These are phyloP conservation scores for Eutrema salsugineum DNA, from an alignment of 441 rosid species.

Conservation along the genomic window DNA sequence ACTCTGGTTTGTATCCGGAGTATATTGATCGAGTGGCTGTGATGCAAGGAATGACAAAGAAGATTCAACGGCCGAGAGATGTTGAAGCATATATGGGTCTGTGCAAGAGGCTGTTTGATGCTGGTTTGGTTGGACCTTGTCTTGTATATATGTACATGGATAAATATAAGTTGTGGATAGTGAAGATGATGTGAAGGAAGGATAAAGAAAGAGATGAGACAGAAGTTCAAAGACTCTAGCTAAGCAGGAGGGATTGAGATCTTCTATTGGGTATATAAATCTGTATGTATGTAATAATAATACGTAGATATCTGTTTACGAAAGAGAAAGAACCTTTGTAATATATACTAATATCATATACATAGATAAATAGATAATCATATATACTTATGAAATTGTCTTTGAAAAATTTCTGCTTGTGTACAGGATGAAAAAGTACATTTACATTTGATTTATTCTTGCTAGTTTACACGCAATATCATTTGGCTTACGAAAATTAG, in stretches of 20 bases:
- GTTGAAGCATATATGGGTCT: constrained; percentile 57
- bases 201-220: neutral
- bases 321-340: neutral
- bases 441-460: too few species aligned
- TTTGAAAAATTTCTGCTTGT: neutral
- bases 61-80: constrained; percentile 56
- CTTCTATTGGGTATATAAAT: constrained; percentile 6
- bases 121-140: constrained; percentile 71
- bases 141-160: constrained; percentile 68
- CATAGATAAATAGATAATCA: neutral
- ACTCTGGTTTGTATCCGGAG: constrained; percentile 72
- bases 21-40: constrained; percentile 83
- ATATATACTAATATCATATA: too few species aligned
- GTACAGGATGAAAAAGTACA: too few species aligned
- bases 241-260: neutral
- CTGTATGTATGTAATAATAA: neutral
- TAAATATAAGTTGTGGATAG: constrained; percentile 72
- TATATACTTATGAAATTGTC: neutral
- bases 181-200: constrained; percentile 57
- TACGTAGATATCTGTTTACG: neutral
- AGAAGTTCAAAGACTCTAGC: constrained; percentile 5
- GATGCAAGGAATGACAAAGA: constrained; percentile 77
- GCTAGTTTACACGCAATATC: too few species aligned
- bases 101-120: constrained; percentile 64
- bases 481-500: too few species aligned